A percentile compares a stretch with the other conserved stretches of the same genome.
Conservation (phyloP, 495 filamentous ascomycete genomes). For the Thozetella sp. region DNA sequence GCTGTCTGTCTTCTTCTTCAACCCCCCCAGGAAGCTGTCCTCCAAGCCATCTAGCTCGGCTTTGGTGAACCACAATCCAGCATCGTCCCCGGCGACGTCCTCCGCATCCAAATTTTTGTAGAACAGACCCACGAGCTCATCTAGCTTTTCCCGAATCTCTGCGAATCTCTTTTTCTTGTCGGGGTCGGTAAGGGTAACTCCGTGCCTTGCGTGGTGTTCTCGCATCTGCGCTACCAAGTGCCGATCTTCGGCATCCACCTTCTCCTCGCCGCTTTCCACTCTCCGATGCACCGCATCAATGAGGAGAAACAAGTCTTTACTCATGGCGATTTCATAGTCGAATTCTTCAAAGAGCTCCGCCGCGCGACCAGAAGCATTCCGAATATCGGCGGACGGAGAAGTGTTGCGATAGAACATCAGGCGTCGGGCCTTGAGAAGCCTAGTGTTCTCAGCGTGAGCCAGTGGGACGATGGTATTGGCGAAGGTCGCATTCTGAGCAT, state of each 20-base stretch:
- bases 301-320: conserved; percentile 60
- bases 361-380: conserved; percentile 68
- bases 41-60: neutral
- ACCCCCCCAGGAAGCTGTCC: neutral
- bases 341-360: conserved; percentile 70
- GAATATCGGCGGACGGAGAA: conserved; percentile 28
- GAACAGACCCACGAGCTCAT: neutral
- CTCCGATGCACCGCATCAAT: neutral
- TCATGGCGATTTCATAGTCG: conserved; percentile 66
- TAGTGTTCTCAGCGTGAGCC: conserved; percentile 45
- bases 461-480: conserved; percentile 30
- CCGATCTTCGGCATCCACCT: neutral
- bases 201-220: neutral
- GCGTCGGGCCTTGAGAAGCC: conserved; percentile 36
- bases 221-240: neutral
- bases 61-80: neutral
- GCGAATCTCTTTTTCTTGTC: neutral
- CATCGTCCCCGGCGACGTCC: too few relatives aligned
- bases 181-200: neutral
- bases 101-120: neutral
- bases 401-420: conserved; percentile 51
- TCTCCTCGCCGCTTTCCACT: neutral
- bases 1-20: neutral
- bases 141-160: neutral
- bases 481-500: conserved; percentile 5